Evolutionary conservation across 164 flowering plant genomes (phyloP).

Genomic region (Warburgia ugandensis): DNA sequence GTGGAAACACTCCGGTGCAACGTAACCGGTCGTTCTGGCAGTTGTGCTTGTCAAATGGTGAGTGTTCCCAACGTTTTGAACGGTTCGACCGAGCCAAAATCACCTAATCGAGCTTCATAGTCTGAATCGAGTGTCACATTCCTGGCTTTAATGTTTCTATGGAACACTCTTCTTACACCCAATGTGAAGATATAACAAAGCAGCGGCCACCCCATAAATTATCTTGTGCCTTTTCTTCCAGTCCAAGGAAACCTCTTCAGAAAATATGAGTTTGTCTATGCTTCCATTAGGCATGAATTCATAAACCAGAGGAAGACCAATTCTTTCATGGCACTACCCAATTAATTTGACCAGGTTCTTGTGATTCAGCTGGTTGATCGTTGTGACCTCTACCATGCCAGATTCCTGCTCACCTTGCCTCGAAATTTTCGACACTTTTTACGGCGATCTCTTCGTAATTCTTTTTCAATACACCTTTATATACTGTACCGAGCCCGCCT

Average conservation of each 20-base stretch:
- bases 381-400: conserved; percentile 47
- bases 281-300: conserved; percentile 63
- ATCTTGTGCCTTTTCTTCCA: conserved; percentile 46
- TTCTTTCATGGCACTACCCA: conserved; percentile 51
- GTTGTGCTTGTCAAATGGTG: conserved; percentile 22
- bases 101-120: conserved; percentile 22
- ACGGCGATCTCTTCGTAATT: conserved; percentile 39
- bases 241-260: conserved; percentile 12
- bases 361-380: conserved; percentile 51
- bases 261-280: conserved; percentile 40
- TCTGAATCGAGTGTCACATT: conserved; percentile 23
- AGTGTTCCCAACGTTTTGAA: conserved; percentile 15
- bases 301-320: conserved; percentile 46
- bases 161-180: conserved; percentile 20
- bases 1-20: conserved; percentile 47
- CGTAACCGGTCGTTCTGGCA: conserved; percentile 38
- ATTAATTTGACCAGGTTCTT: conserved; percentile 47
- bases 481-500: conserved; percentile 66
- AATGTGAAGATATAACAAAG: conserved; percentile 18
- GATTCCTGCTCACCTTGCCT: conserved; percentile 49
- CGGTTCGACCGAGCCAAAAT: conserved; percentile 25
- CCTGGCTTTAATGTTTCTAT: conserved; percentile 25
- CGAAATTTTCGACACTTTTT: conserved; percentile 31
- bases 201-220: conserved; percentile 22
- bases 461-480: conserved; percentile 32